These are phyloP conservation scores for Clavariopsis aquatica DNA, from an alignment of 495 filamentous ascomycete genomes.

Conservation along the genomic window DNA sequence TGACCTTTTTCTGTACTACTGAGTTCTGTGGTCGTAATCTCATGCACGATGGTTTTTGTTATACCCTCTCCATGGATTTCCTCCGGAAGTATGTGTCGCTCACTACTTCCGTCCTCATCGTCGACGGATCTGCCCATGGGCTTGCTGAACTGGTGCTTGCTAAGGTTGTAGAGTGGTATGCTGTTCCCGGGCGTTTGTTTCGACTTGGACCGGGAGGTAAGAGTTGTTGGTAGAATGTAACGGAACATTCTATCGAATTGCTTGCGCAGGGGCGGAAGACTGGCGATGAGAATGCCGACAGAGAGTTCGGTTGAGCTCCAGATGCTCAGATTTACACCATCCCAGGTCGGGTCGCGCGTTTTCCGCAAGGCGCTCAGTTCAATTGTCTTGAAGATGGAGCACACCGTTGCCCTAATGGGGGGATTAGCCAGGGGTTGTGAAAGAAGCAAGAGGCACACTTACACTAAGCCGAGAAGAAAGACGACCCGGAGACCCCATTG, in stretches of 20 bases:
- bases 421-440: neutral
- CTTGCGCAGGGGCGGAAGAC: constrained; percentile 23
- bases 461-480: constrained; percentile 19
- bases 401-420: constrained; percentile 4
- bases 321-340: constrained; percentile 17
- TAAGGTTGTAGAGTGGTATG: constrained; percentile 7
- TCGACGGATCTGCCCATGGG: neutral
- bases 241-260: constrained; percentile 13
- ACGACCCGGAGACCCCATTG: constrained; percentile 20
- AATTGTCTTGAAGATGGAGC: constrained; percentile 18
- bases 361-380: neutral
- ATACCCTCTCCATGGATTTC: neutral
- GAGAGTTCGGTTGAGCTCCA: constrained; percentile 15
- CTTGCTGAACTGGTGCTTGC: neutral
- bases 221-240: constrained; percentile 2
- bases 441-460: neutral
- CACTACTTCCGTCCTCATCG: constrained; percentile 6
- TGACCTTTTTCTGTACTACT: neutral
- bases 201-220: neutral
- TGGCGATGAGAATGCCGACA: constrained; percentile 19
- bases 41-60: constrained; percentile 1
- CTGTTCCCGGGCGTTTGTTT: constrained; percentile 1
- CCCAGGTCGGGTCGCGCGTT: constrained; percentile 10
- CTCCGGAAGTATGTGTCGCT: constrained; percentile 9
- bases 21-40: neutral